Base-by-base conservation (phyloP, 2,329 filamentous ascomycete species). In the Ramularia endophylla region DNA sequence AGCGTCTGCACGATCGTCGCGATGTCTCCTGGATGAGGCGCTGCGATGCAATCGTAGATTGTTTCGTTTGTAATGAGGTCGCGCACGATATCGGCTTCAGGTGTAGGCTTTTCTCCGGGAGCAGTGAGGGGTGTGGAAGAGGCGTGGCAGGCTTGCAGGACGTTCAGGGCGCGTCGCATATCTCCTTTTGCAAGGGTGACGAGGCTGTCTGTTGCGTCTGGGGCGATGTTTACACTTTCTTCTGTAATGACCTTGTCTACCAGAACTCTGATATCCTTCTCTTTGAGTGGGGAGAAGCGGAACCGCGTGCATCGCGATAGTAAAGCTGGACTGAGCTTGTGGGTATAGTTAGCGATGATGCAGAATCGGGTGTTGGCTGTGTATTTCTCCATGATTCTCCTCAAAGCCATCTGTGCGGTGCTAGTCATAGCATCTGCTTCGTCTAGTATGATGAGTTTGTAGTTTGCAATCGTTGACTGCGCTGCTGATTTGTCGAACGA, bases 341-440 rank as follows among this genome's bases (percentile, higher is more conserved):
- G 92, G 20, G 92, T 92, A 66, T 98, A 98, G 68, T 98, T 98
- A 55, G 92, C 92, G 55, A 98, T 97, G 61, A 98, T 87, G 69
- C 90, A 97, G 69, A 98, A 98, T 38, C 92, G 77, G 2, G 92
- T 95, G 69, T 98, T 98, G 46, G 86, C 86, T 1, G 92, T 98
- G 70, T 98, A 98, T 69, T 95, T 95, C 63, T 98, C 92, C 92
- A 98, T 98, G 60, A 98, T 97, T 35, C 92, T 75, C 48, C 92
- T 79, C 41, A 98, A 72, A 0, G 92, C 92, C 90, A 98, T 98
- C 67, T 98, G 92, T 5, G 92, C 92, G 0, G 90, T 94, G 40
- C 87, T 85, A n/a, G 92, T 98, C 92, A 98, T 98, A 40, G 92
- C 92, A 64, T 98, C 92, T n/a, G 92, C 92, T 71, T 98, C 92